These are phyloP conservation scores for Xylaria flabelliformis DNA, from an alignment of 495 filamentous ascomycete species.

Conservation along the genomic window DNA sequence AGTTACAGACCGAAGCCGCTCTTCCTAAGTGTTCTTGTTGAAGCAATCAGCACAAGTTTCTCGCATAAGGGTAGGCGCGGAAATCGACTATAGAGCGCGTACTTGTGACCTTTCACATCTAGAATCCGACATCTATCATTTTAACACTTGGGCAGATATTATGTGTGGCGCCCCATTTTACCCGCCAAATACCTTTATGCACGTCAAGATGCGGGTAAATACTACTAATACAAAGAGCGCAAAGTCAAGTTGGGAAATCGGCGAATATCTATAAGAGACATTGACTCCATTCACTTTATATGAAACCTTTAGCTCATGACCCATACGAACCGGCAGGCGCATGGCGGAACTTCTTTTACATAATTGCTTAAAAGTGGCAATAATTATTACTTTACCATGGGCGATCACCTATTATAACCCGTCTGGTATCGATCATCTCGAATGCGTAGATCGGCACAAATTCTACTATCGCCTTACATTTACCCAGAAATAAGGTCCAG, in stretches of 20 bases:
- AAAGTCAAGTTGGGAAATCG: background rate
- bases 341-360: background rate
- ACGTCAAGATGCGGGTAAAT: constrained; percentile 1
- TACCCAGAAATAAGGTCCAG: background rate
- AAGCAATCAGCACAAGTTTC: background rate
- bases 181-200: constrained; percentile 9
- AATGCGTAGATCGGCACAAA: background rate
- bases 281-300: constrained; percentile 1
- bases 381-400: background rate
- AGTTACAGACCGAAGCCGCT: background rate
- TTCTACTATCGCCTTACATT: background rate
- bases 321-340: background rate
- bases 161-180: constrained; percentile 5
- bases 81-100: background rate
- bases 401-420: background rate
- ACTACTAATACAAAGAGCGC: background rate
- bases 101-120: background rate
- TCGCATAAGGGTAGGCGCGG: background rate
- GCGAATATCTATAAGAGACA: background rate
- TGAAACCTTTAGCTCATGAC: background rate
- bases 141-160: background rate
- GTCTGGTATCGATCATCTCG: background rate
- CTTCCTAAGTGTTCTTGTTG: background rate
- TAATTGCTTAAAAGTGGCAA: background rate
- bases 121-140: background rate